These are phyloP conservation scores for Pythium pyrilobum DNA, from an alignment of 352 stramenopile species.

Conservation along the genomic window DNA sequence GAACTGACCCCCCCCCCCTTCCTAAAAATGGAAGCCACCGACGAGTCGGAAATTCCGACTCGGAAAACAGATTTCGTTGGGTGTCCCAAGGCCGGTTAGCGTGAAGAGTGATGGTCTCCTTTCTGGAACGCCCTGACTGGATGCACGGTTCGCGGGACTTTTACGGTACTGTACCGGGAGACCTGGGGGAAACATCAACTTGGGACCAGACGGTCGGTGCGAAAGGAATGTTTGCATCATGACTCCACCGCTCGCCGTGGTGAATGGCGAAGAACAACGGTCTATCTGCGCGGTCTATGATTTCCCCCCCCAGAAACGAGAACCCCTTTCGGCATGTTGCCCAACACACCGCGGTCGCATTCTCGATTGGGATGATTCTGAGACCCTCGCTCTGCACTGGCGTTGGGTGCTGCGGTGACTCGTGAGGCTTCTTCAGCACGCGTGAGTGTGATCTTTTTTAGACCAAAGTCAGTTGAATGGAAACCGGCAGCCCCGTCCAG, in stretches of 20 bases:
- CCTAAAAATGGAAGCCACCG: constrained; percentile 9
- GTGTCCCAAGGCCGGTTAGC: not conserved
- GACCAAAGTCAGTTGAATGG: constrained; percentile 14
- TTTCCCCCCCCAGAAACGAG: not conserved
- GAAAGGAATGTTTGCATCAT: constrained; percentile 19
- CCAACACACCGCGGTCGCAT: not conserved
- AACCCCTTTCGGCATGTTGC: constrained; percentile 17
- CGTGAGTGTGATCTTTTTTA: constrained; percentile 10
- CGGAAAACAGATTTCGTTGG: not conserved
- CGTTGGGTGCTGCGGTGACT: too few relatives aligned
- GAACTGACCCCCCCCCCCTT: too few relatives aligned
- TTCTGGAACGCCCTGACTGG: too few relatives aligned
- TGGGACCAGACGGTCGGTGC: constrained; percentile 22
- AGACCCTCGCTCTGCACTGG: too few relatives aligned
- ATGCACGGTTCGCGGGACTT: not conserved
- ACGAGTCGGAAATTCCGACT: too few relatives aligned
- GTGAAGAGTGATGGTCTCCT: not conserved
- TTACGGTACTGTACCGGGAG: too few relatives aligned
- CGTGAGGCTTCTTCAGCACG: not conserved
- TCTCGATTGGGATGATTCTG: too few relatives aligned
- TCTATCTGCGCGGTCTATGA: not conserved
- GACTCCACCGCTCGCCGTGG: too few relatives aligned
- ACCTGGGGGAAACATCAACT: constrained; percentile 29
- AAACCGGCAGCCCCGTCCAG: not conserved
- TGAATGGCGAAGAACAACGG: constrained; percentile 5